A percentile compares a stretch with the other conserved stretches of the same genome.
Conservation (phyloP, 106 monocot species). For the Apostasia ramifera region DNA sequence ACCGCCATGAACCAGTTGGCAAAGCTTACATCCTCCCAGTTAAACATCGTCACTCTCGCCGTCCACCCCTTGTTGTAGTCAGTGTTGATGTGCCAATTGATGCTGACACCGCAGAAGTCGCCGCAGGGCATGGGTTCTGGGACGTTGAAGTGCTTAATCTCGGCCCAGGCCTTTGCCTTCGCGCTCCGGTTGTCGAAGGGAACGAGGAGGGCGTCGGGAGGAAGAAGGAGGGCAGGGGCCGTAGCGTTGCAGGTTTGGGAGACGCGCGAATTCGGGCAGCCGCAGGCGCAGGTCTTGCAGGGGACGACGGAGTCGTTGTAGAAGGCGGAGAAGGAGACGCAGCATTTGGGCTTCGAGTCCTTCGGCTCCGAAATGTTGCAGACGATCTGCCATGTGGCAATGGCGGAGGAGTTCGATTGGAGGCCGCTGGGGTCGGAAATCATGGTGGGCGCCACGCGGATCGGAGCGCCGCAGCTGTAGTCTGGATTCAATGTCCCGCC, state of each 20-base stretch:
- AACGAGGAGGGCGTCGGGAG: conserved; percentile 51
- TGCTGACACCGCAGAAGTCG: conserved; percentile 63
- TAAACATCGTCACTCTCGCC: conserved; percentile 59
- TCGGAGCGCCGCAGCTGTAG: conserved; percentile 53
- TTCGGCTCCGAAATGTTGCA: conserved; percentile 58
- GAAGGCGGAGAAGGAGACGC: conserved; percentile 84
- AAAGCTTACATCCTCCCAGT: conserved; percentile 40
- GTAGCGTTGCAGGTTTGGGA: conserved; percentile 45
- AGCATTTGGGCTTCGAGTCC: conserved; percentile 50
- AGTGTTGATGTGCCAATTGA: conserved; percentile 59
- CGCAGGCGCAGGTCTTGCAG: conserved; percentile 82
- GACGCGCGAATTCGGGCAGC: conserved; percentile 24
- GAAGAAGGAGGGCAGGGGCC: conserved; percentile 48
- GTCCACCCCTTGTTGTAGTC: conserved; percentile 57
- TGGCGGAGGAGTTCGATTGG: conserved; percentile 27
- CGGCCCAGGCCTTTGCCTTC: conserved; percentile 27
- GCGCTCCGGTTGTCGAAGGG: conserved; percentile 59
- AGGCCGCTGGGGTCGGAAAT: conserved; percentile 67
- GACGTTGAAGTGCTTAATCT: conserved; percentile 31
- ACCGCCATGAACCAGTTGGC: conserved; percentile 62
- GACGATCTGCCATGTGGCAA: conserved; percentile 69
- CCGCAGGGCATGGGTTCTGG: conserved; percentile 50
- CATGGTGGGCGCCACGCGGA: conserved; percentile 50
- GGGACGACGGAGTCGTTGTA: conserved; percentile 80
- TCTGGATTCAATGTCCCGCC: conserved; percentile 66